phyloP scores from a whole-genome alignment of 1,284 basidiomycete species.

The Heterobasidion occidentale region DNA sequence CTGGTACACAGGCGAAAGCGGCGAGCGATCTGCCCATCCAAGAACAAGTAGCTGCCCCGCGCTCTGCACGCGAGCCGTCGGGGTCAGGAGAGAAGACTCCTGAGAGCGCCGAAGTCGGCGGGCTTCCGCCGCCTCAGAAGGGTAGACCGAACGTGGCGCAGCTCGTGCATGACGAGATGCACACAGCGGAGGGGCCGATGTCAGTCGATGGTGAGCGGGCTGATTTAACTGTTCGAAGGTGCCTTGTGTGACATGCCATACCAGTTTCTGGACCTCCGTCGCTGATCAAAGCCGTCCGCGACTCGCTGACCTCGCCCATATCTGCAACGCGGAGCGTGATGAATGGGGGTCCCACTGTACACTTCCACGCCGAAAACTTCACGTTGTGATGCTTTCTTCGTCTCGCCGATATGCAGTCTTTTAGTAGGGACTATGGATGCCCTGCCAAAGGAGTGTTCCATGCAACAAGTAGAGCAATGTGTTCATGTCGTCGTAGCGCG shows the following conservation, averaged over 20 bases:
- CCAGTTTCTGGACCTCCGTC: slow-evolving; percentile 5
- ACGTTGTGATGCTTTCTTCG: neutral
- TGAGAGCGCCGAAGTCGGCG: slow-evolving; percentile 3
- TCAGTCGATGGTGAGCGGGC: slow-evolving; percentile 24
- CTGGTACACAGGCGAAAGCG: neutral
- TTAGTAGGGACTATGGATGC: too few species aligned
- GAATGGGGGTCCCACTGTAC: slow-evolving; percentile 4
- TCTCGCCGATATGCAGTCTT: neutral
- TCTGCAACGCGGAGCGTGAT: neutral
- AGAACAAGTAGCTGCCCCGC: neutral
- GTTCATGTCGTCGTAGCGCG: too few species aligned
- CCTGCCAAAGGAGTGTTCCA: too few species aligned
- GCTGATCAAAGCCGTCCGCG: slow-evolving; percentile 1
- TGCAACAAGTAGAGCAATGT: too few species aligned
- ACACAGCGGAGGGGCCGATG: slow-evolving; percentile 16
- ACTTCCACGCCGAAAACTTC: slow-evolving; percentile 7
- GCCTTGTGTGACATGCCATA: too few species aligned
- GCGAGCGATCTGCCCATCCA: neutral
- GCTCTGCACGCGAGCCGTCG: neutral
- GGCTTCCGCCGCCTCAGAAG: neutral
- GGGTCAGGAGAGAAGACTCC: slow-evolving; percentile 6
- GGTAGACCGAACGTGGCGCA: slow-evolving; percentile 21
- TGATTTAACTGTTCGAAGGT: neutral
- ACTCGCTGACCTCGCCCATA: neutral
- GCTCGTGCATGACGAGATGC: slow-evolving; percentile 18